Base-by-base conservation (phyloP, 202 grass and related monocot species). In the Musa balbisiana region DNA sequence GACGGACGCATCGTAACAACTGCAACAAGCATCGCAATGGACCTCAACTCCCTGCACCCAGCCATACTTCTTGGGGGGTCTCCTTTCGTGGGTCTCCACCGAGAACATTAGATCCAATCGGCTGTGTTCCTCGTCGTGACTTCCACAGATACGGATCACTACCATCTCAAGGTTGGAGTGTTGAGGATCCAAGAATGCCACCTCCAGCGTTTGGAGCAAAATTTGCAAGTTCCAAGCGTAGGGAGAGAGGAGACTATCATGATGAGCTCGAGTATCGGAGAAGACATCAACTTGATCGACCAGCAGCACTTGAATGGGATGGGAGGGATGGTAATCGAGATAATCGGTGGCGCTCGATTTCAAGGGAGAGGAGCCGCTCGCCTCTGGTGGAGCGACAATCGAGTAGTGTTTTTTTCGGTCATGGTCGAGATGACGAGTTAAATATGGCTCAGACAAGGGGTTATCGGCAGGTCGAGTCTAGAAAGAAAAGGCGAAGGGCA, bases 1-100 rank as follows among this genome's bases (percentile, higher is more conserved):
- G 91, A 53, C 81, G 87, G 51, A 92, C 85, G 75, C 88, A 90
- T 72, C 92, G 95, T 79, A 94, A 98, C 80, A 98, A 89, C 73
- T 94, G 89, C 72, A 92, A 92, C 72, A 86, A 89, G 68, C 80
- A 87, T 26, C 87, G 85, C 20, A 81, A 80, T 77, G 76, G 80
- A 68, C 69, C 23, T 56, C 78, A 87, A 63, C 16, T 82, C 16
- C 75, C 78, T 75, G 86, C 86, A 70, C 77, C 80, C 54, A 75
- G 73, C 76, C 78, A 50, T 62, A 92, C 88, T 72, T 87, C 87
- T 65, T 59, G 49, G 59, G 87, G 77, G 49, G 75, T 72, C 23
- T 92, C 73, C 53, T 64, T 23, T 71, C 52, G 79, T 69, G 82
- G 68, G 0, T 79, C 91, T 85, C 76, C 67, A 80, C 17, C 79